Evolutionary conservation across 208 protist genomes (phyloP).

Genomic region (Leishmania gerbilli): DNA sequence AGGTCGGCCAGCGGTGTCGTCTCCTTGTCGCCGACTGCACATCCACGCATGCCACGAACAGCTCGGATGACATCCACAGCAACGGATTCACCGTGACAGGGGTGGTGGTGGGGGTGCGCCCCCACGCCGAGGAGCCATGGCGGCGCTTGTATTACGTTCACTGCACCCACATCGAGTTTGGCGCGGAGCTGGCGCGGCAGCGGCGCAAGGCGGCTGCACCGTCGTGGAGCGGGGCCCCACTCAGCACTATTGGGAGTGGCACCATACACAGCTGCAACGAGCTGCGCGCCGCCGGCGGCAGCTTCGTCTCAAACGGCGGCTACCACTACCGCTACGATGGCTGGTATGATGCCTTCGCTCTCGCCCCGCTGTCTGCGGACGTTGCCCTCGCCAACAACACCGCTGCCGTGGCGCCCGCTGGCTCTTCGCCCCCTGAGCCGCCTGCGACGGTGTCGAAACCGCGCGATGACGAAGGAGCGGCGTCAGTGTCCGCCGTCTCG

Average conservation of each 20-base stretch:
- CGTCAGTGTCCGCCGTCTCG: background rate
- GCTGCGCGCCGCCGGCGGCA: slow-evolving; percentile 25
- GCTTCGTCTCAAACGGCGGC: slow-evolving; percentile 47
- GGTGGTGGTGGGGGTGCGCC: slow-evolving; percentile 43
- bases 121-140: slow-evolving; percentile 46
- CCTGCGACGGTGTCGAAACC: background rate
- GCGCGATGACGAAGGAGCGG: background rate
- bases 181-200: slow-evolving; percentile 17
- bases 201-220: slow-evolving; percentile 17
- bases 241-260: slow-evolving; percentile 17
- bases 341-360: slow-evolving; percentile 57
- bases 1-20: slow-evolving; percentile 42
- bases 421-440: background rate
- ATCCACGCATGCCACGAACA: background rate
- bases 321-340: slow-evolving; percentile 74
- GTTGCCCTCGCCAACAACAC: background rate
- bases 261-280: slow-evolving; percentile 34
- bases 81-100: slow-evolving; percentile 35
- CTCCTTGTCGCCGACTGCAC: slow-evolving; percentile 18
- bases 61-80: background rate
- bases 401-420: background rate
- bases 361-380: background rate
- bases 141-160: slow-evolving; percentile 62
- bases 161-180: slow-evolving; percentile 43
- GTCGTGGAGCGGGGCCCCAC: slow-evolving; percentile 24